Base-by-base conservation (phyloP, 2,329 filamentous ascomycete genomes). In the Emericellopsis atlantica region DNA sequence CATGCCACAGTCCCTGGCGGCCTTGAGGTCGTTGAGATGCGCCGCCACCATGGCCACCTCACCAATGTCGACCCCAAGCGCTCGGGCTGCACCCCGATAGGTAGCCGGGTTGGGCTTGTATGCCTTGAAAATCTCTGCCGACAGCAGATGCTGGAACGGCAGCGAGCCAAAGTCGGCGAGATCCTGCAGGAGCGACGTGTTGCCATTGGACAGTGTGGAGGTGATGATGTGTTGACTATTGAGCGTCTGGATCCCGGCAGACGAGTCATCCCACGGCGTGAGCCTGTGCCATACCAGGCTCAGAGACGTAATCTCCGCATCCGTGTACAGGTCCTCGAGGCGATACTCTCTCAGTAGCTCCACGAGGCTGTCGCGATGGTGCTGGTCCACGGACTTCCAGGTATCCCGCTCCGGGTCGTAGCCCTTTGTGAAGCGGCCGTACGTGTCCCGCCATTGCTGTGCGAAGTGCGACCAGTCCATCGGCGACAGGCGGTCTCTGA, bases 31-130 rank as follows among this genome's bases (percentile, higher is more conserved):
- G 6, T 53, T 57, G 43, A 90, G 60, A 60, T 90, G 84, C 32
- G 84, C 79, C 14, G 86, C 85, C 16, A 92, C 82, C 74, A 92
- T 77, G 16, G 76, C 81, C 43, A 85, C 81, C 52, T 88, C 68
- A 3, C 56, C 54, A 0, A 79, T 72, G 45, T 70, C 49, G 34
- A 79, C 45, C 0, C 70, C 74, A 40, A 89, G 58, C 47, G 64
- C 66, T 43, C 65, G 58, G 2, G 69, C 81, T 0, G 81, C 84
- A 4, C 84, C 84, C 1, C 72, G 66, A 53, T 92, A 92, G 2
- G 81, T 78, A 40, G 57, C 64, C 7, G 74, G 72, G 45, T 74
- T 69, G 1, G 84, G 84, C 64, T 92, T 92, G 57, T 90, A 92
- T 1, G 75, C 76, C 36, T 67, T 63, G 53, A 89, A 90, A 46